These are phyloP conservation scores for Mucor racemosus DNA, from an alignment of 371 early-diverging fungal genomes.

Conservation along the genomic window DNA sequence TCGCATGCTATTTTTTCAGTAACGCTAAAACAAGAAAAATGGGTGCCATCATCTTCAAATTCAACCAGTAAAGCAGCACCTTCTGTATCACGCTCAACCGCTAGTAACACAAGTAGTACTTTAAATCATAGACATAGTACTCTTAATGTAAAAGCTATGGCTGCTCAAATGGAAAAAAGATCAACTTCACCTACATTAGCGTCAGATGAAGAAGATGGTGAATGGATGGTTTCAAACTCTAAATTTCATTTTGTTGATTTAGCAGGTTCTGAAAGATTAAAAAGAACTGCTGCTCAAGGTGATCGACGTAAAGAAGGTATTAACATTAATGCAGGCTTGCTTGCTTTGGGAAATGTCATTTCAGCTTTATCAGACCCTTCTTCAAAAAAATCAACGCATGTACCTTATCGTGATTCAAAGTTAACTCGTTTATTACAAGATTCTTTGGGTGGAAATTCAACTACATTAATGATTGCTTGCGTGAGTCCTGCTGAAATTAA, in stretches of 20 bases:
- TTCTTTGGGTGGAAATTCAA: constrained; percentile 93
- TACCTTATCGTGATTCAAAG: constrained; percentile 98
- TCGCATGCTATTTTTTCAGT: constrained; percentile 98
- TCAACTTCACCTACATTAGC: constrained; percentile 14
- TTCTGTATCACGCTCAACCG: constrained; percentile 7
- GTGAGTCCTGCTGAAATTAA: constrained; percentile 81
- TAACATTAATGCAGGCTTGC: constrained; percentile 96
- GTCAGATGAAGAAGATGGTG: constrained; percentile 36
- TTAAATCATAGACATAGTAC: constrained; percentile 34
- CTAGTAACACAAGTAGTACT: background rate
- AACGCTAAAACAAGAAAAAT: constrained; percentile 78
- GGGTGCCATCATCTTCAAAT: constrained; percentile 28
- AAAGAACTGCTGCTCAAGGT: constrained; percentile 93
- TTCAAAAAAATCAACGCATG: constrained; percentile 60
- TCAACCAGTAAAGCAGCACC: background rate
- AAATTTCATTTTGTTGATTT: constrained; percentile 99
- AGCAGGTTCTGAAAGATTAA: constrained; percentile 98
- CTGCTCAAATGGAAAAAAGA: constrained; percentile 44
- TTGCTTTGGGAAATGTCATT: constrained; percentile 99
- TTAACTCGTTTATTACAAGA: constrained; percentile 96
- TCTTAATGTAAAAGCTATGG: constrained; percentile 42
- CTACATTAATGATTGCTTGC: constrained; percentile 95
- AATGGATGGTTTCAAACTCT: constrained; percentile 62
- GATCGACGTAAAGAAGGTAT: constrained; percentile 97
- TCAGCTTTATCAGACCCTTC: constrained; percentile 88